Conservation (phyloP, 768 basidiomycete species). For the Lyophyllum shimeji region DNA sequence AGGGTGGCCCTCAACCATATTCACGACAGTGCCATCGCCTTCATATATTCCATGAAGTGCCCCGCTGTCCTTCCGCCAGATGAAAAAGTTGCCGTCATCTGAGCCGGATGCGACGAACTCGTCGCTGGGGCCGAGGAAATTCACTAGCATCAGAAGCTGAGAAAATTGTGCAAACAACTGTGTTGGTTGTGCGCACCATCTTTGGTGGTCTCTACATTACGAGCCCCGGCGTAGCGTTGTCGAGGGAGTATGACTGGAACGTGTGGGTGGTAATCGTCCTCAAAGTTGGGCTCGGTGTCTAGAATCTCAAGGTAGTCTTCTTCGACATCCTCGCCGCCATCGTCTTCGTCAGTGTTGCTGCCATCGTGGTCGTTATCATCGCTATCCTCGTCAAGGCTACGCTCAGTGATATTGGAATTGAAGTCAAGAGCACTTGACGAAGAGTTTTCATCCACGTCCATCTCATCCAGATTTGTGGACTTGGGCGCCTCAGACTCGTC, state of each 20-base stretch:
- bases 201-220: conserved; percentile 83
- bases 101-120: conserved; percentile 83
- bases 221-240: conserved; percentile 61
- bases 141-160: conserved; percentile 46
- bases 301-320: conserved; percentile 23
- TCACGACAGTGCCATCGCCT: conserved; percentile 80
- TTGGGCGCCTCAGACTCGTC: conserved; percentile 8
- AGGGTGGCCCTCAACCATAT: conserved; percentile 85
- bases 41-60: conserved; percentile 75
- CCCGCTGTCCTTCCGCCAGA: conserved; percentile 76
- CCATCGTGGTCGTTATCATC: conserved; percentile 28
- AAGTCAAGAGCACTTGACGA: conserved; percentile 13
- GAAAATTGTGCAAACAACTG: neutral
- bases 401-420: conserved; percentile 23
- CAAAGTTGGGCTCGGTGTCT: conserved; percentile 23
- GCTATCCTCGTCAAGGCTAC: conserved; percentile 12
- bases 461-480: conserved; percentile 17
- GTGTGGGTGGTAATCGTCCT: conserved; percentile 24
- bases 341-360: conserved; percentile 31
- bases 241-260: conserved; percentile 65
- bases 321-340: conserved; percentile 31
- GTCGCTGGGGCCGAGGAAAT: conserved; percentile 77
- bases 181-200: conserved; percentile 57
- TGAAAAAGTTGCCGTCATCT: conserved; percentile 85
- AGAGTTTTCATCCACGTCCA: conserved; percentile 25